phyloP scores from a whole-genome alignment of 2,329 filamentous ascomycete species.

The Fusarium domesticum region DNA sequence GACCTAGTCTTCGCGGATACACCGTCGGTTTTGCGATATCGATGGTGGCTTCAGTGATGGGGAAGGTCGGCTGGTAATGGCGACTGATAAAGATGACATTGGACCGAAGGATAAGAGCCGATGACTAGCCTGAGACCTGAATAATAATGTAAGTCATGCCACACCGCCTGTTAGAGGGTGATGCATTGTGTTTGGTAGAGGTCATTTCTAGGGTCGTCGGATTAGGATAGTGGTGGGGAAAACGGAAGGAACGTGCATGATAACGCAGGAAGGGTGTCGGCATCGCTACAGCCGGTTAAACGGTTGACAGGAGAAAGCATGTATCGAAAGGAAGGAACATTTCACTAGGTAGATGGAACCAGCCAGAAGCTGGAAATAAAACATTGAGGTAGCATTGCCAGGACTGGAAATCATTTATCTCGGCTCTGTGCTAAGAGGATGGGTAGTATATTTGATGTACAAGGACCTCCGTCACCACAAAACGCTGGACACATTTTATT shows the following conservation, averaged over 20 bases:
- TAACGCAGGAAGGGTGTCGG: constrained; percentile 5
- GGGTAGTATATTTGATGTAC: constrained; percentile 42
- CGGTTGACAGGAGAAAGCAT: constrained; percentile 1
- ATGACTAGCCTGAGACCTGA: constrained; percentile 2
- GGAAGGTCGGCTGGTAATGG: constrained; percentile 5
- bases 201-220: not conserved
- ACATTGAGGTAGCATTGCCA: constrained; percentile 29
- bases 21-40: constrained; percentile 7
- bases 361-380: constrained; percentile 10
- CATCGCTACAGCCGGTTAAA: constrained; percentile 14
- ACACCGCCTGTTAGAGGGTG: constrained; percentile 5
- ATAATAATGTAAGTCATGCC: constrained; percentile 10
- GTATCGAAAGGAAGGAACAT: constrained; percentile 10
- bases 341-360: constrained; percentile 15
- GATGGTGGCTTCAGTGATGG: constrained; percentile 4
- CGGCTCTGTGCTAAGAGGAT: constrained; percentile 34
- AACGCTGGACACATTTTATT: constrained; percentile 62
- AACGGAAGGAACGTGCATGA: constrained; percentile 7
- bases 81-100: constrained; percentile 14
- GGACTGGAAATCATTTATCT: constrained; percentile 38
- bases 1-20: constrained; percentile 12
- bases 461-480: constrained; percentile 40
- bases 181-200: constrained; percentile 7
- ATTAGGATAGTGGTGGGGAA: constrained; percentile 6
- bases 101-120: constrained; percentile 2